Evolutionary conservation across 1,284 basidiomycete species (phyloP), one percentile per base, ranked within the genome.

Genomic region (Boletus sp.): DNA sequence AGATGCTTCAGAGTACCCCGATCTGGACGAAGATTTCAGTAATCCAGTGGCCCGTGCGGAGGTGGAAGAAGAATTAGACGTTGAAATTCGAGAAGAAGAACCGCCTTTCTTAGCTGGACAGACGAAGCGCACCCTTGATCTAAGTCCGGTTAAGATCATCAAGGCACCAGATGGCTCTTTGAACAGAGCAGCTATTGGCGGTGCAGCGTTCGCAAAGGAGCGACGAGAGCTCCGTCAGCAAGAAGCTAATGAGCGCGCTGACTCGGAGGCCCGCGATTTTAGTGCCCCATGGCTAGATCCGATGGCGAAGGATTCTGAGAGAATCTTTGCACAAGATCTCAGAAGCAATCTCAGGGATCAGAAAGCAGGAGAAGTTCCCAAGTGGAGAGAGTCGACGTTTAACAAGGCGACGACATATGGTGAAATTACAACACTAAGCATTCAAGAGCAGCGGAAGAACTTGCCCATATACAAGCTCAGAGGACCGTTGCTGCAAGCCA

Each of bases 391-490:
- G 56, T 87, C 85, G 50, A 86, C 90, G 20, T 93, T 96, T 68
- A 97, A 96, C 75, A 97, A 97, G 71, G 86, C 91, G n/a, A 94
- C 91, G 1, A 94, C 94, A 0, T 99, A 90, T 59, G 93, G 95
- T 59, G 90, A 92, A 70, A 90, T 95, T 56, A 97, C 95, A 1
- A 79, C 62, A 22, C 74, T 97, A 48, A 92, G 88, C 55, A 96
- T 99, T 40, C 89, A 94, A 62, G 95, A 99, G 6, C 96, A 99
- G 64, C 75, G 96, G 39, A 84, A 84, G 64, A 89, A 79, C 60
- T 70, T 99, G 51, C 96, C 96, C 4, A 98, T 99, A 49, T 99
- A 85, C 75, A 98, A 98, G 68, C 83, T 99, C 42, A 81, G 92
- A n/a, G 90, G 94, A 1, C 82, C 91, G 44, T 74, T 99, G 6